Percentiles rank a stretch among this genome's conserved stretches.
Conservation (phyloP, 2,329 filamentous ascomycete species). For the Pseudocercospora fijiensis region DNA sequence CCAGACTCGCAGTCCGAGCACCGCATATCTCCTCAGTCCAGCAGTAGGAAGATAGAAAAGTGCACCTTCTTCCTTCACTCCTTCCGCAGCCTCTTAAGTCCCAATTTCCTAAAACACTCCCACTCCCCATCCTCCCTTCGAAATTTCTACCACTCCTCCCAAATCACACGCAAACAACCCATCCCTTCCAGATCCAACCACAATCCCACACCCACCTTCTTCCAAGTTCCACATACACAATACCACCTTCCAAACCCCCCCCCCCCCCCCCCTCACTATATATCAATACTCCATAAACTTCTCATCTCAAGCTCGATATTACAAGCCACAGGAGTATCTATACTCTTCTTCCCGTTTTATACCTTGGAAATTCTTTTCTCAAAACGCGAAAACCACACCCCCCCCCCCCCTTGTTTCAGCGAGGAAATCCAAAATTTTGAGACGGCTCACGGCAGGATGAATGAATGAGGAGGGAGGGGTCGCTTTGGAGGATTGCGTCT, state of each 20-base stretch:
- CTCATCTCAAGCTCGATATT: not conserved
- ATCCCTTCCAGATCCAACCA: not conserved
- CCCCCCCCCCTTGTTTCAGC: too few relatives aligned
- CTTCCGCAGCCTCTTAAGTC: not conserved
- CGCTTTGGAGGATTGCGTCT: not conserved
- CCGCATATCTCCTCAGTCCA: too few relatives aligned
- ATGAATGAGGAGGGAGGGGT: not conserved
- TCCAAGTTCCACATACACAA: too few relatives aligned
- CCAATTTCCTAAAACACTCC: not conserved
- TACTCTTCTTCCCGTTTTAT: too few relatives aligned
- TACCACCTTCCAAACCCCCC: too few relatives aligned
- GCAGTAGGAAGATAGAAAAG: not conserved
- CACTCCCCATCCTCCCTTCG: not conserved
- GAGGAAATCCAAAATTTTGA: not conserved
- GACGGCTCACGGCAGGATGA: not conserved
- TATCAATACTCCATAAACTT: not conserved
- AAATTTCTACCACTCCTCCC: not conserved
- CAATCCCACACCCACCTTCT: not conserved
- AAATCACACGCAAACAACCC: not conserved
- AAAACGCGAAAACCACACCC: too few relatives aligned
- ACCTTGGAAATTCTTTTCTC: too few relatives aligned
- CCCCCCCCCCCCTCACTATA: too few relatives aligned
- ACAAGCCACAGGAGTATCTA: too few relatives aligned
- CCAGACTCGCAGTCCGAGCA: too few relatives aligned
- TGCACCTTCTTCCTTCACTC: not conserved